These are phyloP conservation scores for Fragilaria radians DNA, from an alignment of 108 stramenopile genomes.

Conservation along the genomic window DNA sequence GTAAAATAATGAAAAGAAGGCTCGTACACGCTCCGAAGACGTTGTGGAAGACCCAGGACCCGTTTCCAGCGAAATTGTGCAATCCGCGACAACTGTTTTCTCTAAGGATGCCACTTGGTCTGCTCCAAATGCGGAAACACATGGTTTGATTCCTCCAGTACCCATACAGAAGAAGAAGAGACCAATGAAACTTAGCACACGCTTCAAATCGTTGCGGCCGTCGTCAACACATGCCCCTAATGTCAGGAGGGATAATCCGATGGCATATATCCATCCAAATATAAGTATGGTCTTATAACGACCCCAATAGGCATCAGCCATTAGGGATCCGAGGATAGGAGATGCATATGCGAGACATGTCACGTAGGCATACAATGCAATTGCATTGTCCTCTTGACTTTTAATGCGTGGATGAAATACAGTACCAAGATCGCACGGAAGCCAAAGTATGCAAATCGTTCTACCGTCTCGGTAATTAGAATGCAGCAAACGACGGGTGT, in stretches of 20 bases:
- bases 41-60: neutral
- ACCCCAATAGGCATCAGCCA: slow-evolving; percentile 45
- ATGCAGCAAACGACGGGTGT: slow-evolving; percentile 28
- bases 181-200: slow-evolving; percentile 32
- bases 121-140: slow-evolving; percentile 64
- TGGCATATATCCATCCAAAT: slow-evolving; percentile 41
- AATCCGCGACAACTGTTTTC: slow-evolving; percentile 57
- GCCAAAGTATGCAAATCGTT: slow-evolving; percentile 60
- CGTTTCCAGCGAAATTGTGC: slow-evolving; percentile 11
- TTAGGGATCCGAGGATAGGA: slow-evolving; percentile 41
- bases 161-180: slow-evolving; percentile 50
- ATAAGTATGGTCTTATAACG: slow-evolving; percentile 44
- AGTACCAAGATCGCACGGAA: slow-evolving; percentile 49
- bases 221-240: slow-evolving; percentile 16
- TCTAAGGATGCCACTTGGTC: slow-evolving; percentile 33
- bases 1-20: slow-evolving; percentile 58
- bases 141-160: slow-evolving; percentile 77
- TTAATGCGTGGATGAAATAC: slow-evolving; percentile 34
- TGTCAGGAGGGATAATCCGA: slow-evolving; percentile 37
- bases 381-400: slow-evolving; percentile 28
- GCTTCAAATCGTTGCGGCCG: slow-evolving; percentile 2
- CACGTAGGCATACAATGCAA: slow-evolving; percentile 30
- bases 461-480: slow-evolving; percentile 43
- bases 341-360: slow-evolving; percentile 41
- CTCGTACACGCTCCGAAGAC: slow-evolving; percentile 21